phyloP scores from a whole-genome alignment of 2,329 filamentous ascomycete species.

The Aspergillus brunneoviolaceus region DNA sequence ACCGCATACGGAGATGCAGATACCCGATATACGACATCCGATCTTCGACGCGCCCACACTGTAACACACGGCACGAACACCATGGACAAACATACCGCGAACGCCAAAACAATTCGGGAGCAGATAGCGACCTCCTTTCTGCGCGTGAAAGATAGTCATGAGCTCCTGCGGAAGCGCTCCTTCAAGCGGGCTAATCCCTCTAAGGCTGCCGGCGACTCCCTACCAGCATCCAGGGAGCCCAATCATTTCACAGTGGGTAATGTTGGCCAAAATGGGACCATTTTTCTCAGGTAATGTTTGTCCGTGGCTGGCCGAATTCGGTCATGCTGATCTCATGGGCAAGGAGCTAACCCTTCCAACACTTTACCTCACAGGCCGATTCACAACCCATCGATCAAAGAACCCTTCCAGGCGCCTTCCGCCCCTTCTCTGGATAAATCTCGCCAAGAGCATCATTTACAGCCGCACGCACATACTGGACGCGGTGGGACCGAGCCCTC shows the following conservation, averaged over 20 bases:
- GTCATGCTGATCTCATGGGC: conserved; percentile 16
- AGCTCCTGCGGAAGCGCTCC: conserved; percentile 45
- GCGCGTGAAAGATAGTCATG: conserved; percentile 53
- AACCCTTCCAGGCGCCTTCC: conserved; percentile 33
- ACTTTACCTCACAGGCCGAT: conserved; percentile 30
- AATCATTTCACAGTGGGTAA: conserved; percentile 77
- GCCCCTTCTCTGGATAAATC: conserved; percentile 57
- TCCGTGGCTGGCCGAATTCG: conserved; percentile 12
- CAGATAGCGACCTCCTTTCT: conserved; percentile 37
- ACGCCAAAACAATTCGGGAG: conserved; percentile 33
- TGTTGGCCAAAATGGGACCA: conserved; percentile 78
- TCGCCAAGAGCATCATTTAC: conserved; percentile 56
- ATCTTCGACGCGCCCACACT: conserved; percentile 40
- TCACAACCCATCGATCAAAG: conserved; percentile 36
- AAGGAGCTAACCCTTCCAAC: conserved; percentile 16
- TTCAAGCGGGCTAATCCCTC: conserved; percentile 49
- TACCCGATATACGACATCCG: conserved; percentile 23
- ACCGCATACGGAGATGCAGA: conserved; percentile 16
- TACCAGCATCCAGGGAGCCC: conserved; percentile 62
- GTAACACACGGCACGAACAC: conserved; percentile 36
- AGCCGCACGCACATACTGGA: conserved; percentile 31
- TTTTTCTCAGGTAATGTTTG: conserved; percentile 70
- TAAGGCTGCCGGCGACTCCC: conserved; percentile 55
- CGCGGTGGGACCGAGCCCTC: conserved; percentile 30
- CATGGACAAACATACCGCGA: conserved; percentile 28